Conservation (phyloP, 768 basidiomycete genomes). For the Grammothele lineata region DNA sequence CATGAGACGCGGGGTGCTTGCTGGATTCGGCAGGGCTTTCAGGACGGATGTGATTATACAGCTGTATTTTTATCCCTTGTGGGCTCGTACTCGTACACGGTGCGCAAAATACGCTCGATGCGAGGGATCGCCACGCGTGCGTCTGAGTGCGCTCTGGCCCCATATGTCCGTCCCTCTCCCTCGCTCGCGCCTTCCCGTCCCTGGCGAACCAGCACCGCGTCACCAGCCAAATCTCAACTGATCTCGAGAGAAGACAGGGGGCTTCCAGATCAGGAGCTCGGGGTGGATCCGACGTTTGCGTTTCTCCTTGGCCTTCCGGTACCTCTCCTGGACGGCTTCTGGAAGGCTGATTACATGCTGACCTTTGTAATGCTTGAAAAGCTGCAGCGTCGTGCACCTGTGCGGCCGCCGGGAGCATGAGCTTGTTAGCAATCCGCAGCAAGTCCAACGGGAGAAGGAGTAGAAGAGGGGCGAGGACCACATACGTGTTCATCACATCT, state of each 20-base stretch:
- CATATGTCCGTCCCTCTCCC: neutral
- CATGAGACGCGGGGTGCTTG: slow-evolving; percentile 9
- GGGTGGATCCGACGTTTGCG: slow-evolving; percentile 74
- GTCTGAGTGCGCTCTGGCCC: slow-evolving; percentile 10
- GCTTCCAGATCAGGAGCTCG: slow-evolving; percentile 86
- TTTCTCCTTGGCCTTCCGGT: slow-evolving; percentile 81
- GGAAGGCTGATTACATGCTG: slow-evolving; percentile 91
- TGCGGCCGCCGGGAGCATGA: slow-evolving; percentile 1
- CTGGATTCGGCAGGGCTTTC: slow-evolving; percentile 13
- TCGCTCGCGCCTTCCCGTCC: neutral
- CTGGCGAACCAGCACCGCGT: neutral
- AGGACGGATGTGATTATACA: slow-evolving; percentile 4
- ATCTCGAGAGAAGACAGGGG: slow-evolving; percentile 87
- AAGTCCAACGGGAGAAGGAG: slow-evolving; percentile 1
- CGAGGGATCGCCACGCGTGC: slow-evolving; percentile 7
- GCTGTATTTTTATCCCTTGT: slow-evolving; percentile 18
- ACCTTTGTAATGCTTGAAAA: slow-evolving; percentile 96
- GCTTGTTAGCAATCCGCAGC: slow-evolving; percentile 15
- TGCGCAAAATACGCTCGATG: slow-evolving; percentile 12
- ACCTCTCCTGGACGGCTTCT: slow-evolving; percentile 85
- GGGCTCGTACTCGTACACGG: slow-evolving; percentile 15
- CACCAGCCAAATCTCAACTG: slow-evolving; percentile 73
- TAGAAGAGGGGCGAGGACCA: slow-evolving; percentile 18
- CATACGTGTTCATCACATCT: slow-evolving; percentile 98
- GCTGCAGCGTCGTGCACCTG: slow-evolving; percentile 89